Evolutionary conservation across 805 yeast species (phyloP).

Genomic region (Saccharomycopsis oosterbeekiorum): DNA sequence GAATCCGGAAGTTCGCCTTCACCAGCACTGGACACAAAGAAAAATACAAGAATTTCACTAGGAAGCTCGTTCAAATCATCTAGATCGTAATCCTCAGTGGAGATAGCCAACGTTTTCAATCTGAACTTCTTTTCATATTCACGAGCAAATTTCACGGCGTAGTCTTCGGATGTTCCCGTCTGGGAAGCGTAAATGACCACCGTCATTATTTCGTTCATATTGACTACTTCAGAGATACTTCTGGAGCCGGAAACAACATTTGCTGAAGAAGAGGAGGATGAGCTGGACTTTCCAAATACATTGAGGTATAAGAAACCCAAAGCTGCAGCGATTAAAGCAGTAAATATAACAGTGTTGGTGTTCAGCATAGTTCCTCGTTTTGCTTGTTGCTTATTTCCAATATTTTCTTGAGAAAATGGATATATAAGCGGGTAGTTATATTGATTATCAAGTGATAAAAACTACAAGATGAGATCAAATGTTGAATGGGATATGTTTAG

Average conservation of each 20-base stretch:
- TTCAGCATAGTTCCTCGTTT: neutral
- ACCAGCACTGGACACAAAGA: slow-evolving; percentile 89
- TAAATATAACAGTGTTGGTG: neutral
- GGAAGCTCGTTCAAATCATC: slow-evolving; percentile 63
- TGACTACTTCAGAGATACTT: slow-evolving; percentile 49
- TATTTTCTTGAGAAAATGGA: no score
- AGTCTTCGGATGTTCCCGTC: slow-evolving; percentile 98
- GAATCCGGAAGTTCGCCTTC: slow-evolving; percentile 98
- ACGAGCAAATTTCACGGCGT: slow-evolving; percentile 81
- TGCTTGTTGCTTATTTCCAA: no score
- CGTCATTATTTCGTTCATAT: slow-evolving; percentile 58
- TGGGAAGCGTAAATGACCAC: slow-evolving; percentile 88
- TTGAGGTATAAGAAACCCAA: neutral
- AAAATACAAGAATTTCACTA: slow-evolving; percentile 49
- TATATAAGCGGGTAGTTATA: neutral
- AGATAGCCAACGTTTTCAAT: slow-evolving; percentile 74
- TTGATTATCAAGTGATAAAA: neutral
- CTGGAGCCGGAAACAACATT: slow-evolving; percentile 28
- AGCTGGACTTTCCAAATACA: neutral
- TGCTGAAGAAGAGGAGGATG: neutral
- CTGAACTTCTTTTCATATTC: slow-evolving; percentile 79
- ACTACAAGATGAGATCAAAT: neutral
- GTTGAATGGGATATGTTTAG: no score
- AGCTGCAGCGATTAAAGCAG: neutral
- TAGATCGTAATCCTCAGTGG: slow-evolving; percentile 79